Evolutionary conservation across 495 filamentous ascomycete species (phyloP).

Genomic region (Arthonia radiata): DNA sequence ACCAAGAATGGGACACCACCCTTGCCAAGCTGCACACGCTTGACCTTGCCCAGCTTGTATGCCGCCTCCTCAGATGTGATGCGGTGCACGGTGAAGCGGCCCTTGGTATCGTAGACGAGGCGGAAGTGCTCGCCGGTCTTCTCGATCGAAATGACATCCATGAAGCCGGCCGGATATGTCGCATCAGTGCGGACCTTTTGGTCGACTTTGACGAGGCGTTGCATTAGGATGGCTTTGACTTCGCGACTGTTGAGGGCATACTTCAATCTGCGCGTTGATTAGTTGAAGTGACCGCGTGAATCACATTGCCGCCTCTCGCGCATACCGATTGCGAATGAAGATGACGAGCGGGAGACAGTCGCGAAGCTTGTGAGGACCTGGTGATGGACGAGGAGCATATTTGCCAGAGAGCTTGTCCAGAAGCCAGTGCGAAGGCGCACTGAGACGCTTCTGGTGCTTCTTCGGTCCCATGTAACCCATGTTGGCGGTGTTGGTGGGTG

Average conservation of each 20-base stretch:
- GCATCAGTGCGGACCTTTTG: constrained; percentile 96
- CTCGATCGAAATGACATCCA: constrained; percentile 98
- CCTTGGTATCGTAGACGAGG: constrained; percentile 99
- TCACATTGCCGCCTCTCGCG: no score
- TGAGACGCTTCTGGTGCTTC: constrained; percentile 99
- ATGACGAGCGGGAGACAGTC: constrained; percentile 98
- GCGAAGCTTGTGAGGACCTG: constrained; percentile 96
- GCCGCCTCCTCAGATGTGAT: constrained; percentile 92
- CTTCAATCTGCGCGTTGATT: constrained; percentile 75
- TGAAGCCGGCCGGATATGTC: constrained; percentile 95
- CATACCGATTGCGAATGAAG: constrained; percentile 79
- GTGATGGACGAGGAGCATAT: constrained; percentile 86
- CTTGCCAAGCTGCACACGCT: constrained; percentile 94
- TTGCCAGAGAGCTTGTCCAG: constrained; percentile 95
- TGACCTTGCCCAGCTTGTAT: constrained; percentile 99
- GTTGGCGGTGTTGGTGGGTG: no score
- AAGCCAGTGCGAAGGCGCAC: constrained; percentile 96
- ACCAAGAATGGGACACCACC: constrained; percentile 99
- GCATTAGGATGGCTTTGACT: constrained; percentile 94
- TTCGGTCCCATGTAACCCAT: no score
- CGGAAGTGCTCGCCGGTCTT: constrained; percentile 99
- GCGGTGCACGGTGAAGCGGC: constrained; percentile 98
- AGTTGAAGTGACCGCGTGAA: no score
- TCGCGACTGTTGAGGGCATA: constrained; percentile 98
- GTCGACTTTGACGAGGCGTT: constrained; percentile 98